Base-by-base conservation (phyloP, 139 green algal species). In the Ettlia oleoabundans region DNA sequence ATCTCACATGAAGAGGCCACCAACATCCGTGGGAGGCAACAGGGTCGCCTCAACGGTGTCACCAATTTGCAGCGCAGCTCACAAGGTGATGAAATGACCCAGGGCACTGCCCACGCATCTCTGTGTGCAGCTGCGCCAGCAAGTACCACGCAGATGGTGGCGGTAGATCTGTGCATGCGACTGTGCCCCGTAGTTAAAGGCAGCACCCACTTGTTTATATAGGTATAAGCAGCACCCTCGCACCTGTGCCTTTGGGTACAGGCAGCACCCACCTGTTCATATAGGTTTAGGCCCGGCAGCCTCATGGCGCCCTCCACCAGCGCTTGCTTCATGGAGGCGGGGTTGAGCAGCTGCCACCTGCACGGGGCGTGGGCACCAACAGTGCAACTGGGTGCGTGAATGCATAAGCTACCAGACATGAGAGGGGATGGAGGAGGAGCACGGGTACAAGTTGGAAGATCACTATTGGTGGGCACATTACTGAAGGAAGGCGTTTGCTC, bases 321-420 rank as follows among this genome's bases (percentile, higher is more conserved):
- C 26, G 94, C 95, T 88, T 99, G 97, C 90, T 99, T 99, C 96
- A 99, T 99, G 78, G 86, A 93, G 1, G 94, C 97, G 0, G 97
- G 97, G 92, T 99, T 99, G n/a, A 99, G 89, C 28, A 98, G 76
- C 10, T 80, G n/a, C 73, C 86, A 86, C 33, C 86, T 87, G 83
- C 70, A n/a, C n/a, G n/a, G n/a, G n/a, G n/a, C n/a, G n/a, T n/a
- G n/a, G n/a, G n/a, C n/a, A n/a, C n/a, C n/a, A n/a, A n/a, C n/a
- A 77, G 22, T 30, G 38, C 52, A 52, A 7, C 33, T 19, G 3
- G 64, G 32, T 28, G 32, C 3, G 32, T 40, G 64, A 2, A 33
- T 28, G 68, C 41, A 77, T 30, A 26, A 40, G 70, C 15, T 19
- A 33, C 10, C 3, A 40, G 33, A 3, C 5, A 51, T n/a, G 9